Conservation (phyloP, 2,329 filamentous ascomycete species). For the Clarireedia paspali region DNA sequence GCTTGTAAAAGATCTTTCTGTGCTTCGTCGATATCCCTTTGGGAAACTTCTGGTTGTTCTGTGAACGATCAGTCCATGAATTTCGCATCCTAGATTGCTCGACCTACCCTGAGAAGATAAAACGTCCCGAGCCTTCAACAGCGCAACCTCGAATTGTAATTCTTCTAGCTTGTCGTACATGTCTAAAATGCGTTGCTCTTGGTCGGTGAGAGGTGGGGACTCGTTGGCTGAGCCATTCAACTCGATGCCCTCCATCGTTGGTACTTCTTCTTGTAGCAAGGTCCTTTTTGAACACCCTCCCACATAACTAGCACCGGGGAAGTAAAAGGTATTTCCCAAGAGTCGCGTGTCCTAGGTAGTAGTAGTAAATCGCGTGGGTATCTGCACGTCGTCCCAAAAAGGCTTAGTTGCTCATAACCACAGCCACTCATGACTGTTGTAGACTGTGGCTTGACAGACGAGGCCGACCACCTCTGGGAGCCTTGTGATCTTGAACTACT, state of each 20-base stretch:
- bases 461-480: constrained; percentile 1
- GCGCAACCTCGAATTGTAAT: constrained; percentile 62
- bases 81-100: neutral
- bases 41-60: constrained; percentile 32
- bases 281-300: neutral
- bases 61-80: constrained; percentile 13
- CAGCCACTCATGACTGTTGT: constrained; percentile 1
- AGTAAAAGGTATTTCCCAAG: no score
- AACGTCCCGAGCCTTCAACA: constrained; percentile 43
- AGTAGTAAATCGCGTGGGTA: no score
- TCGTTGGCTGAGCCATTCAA: constrained; percentile 8
- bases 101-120: constrained; percentile 21
- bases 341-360: no score
- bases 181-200: constrained; percentile 58
- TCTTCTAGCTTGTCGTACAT: constrained; percentile 67
- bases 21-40: constrained; percentile 46
- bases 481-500: constrained; percentile 14
- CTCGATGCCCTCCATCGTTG: constrained; percentile 25
- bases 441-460: constrained; percentile 5
- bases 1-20: constrained; percentile 60
- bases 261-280: constrained; percentile 6
- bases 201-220: constrained; percentile 50
- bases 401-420: neutral
- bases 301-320: neutral
- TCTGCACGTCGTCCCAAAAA: neutral